Percentiles rank a stretch among this genome's conserved stretches.
These are phyloP conservation scores for Fragilaria radians DNA, from an alignment of 108 stramenopile genomes.

Conservation along the genomic window DNA sequence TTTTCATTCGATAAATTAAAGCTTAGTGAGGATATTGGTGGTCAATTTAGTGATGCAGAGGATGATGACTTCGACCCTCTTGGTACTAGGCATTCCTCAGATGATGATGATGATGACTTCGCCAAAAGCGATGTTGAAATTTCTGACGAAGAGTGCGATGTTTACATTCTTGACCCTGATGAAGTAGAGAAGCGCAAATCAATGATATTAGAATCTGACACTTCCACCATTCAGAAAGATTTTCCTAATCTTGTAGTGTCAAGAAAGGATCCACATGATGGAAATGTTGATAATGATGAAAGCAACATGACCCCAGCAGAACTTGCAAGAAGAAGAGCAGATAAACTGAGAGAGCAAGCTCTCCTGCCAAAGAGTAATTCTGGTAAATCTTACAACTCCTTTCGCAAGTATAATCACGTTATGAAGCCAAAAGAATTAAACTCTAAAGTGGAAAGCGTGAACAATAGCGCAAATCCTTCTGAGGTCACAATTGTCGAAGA, in stretches of 20 bases:
- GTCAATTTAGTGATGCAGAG: slow-evolving; percentile 42
- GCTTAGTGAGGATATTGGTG: neutral
- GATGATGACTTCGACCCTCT: slow-evolving; percentile 27
- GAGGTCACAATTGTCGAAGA: slow-evolving; percentile 5
- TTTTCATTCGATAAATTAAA: neutral
- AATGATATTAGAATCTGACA: neutral
- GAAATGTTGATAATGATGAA: slow-evolving; percentile 39
- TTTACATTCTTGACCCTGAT: slow-evolving; percentile 53
- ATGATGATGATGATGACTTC: slow-evolving; percentile 30
- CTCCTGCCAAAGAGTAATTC: slow-evolving; percentile 42
- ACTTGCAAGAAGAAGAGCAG: slow-evolving; percentile 30
- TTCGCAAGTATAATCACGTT: slow-evolving; percentile 53
- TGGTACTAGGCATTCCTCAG: slow-evolving; percentile 4
- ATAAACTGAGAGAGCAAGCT: slow-evolving; percentile 29
- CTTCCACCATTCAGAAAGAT: slow-evolving; percentile 31
- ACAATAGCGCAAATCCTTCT: slow-evolving; percentile 2
- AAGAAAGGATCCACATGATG: slow-evolving; percentile 61
- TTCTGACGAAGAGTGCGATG: slow-evolving; percentile 60
- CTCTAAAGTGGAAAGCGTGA: neutral
- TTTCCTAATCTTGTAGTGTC: slow-evolving; percentile 75
- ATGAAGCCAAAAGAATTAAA: slow-evolving; percentile 25
- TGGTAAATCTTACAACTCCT: slow-evolving; percentile 66
- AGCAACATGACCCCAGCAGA: neutral
- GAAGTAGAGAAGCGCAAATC: slow-evolving; percentile 24
- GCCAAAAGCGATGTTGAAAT: slow-evolving; percentile 33